Conservation (phyloP, 2,329 filamentous ascomycete species). For the Atkinsonella texensis region DNA sequence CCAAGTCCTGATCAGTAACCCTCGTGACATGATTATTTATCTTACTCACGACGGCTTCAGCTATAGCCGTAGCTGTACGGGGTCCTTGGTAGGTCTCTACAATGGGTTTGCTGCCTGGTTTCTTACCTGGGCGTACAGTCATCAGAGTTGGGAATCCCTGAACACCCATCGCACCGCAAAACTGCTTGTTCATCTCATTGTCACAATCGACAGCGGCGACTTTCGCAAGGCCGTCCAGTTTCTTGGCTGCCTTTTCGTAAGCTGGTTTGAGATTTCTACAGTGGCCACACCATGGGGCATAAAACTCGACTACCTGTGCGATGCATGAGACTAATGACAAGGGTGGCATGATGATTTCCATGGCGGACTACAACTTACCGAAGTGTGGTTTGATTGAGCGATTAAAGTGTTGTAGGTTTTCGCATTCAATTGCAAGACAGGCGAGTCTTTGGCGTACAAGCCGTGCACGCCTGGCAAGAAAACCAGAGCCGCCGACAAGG, state of each 20-base stretch:
- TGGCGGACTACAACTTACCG: constrained; percentile 43
- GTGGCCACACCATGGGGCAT: constrained; percentile 95
- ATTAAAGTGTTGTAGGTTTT: constrained; percentile 76
- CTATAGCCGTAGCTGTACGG: constrained; percentile 74
- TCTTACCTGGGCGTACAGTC: constrained; percentile 77
- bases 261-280: constrained; percentile 92
- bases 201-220: constrained; percentile 94
- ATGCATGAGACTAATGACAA: neutral
- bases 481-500: constrained; percentile 46
- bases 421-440: constrained; percentile 70
- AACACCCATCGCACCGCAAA: constrained; percentile 77
- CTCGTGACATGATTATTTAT: constrained; percentile 87
- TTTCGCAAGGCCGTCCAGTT: constrained; percentile 81
- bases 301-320: constrained; percentile 63
- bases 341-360: neutral
- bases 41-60: constrained; percentile 71
- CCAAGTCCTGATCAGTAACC: constrained; percentile 67
- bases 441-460: constrained; percentile 76
- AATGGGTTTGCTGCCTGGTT: constrained; percentile 57
- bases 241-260: constrained; percentile 87
- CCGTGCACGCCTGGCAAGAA: constrained; percentile 53
- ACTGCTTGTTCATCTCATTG: constrained; percentile 78
- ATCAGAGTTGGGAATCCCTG: constrained; percentile 95
- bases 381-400: constrained; percentile 80
- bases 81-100: constrained; percentile 87